These are phyloP conservation scores for Pilatotrama ljubarskyi DNA, from an alignment of 768 basidiomycete species.

Conservation along the genomic window DNA sequence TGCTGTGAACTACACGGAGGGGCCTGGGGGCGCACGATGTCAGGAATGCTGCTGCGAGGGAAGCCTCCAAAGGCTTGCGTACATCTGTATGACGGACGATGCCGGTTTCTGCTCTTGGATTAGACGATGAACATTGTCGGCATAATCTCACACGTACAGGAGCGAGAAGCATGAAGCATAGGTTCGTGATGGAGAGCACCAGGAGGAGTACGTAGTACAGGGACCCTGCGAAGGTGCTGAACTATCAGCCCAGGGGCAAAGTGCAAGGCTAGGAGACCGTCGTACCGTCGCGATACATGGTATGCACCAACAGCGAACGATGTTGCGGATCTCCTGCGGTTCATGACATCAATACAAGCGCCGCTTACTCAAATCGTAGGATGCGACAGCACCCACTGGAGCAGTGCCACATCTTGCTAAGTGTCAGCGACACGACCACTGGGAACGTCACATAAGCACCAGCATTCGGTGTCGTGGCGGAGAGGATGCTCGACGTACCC, in stretches of 20 bases:
- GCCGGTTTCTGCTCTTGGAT: constrained; percentile 1
- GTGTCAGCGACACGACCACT: not conserved
- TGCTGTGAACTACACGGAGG: constrained; percentile 1
- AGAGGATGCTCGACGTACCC: not conserved
- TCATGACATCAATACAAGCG: not conserved
- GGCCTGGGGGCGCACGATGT: not conserved
- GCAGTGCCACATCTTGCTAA: constrained; percentile 1
- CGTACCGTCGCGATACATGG: constrained; percentile 16
- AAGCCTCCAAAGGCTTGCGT: too few relatives aligned
- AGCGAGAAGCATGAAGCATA: constrained; percentile 2
- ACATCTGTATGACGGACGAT: not conserved
- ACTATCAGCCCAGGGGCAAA: too few relatives aligned
- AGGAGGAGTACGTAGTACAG: constrained; percentile 13
- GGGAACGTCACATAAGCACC: not conserved
- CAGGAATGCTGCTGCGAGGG: not conserved
- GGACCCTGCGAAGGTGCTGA: not conserved
- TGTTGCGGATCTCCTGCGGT: not conserved
- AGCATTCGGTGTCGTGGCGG: too few relatives aligned
- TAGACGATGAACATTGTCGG: too few relatives aligned
- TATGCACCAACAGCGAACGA: not conserved
- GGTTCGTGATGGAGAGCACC: constrained; percentile 1
- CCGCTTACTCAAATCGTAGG: not conserved
- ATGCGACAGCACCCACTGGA: not conserved
- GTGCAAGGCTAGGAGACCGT: too few relatives aligned
- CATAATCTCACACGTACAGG: not conserved